These are phyloP conservation scores for Globisporangium paddicum DNA, from an alignment of 352 stramenopile species.

Conservation along the genomic window DNA sequence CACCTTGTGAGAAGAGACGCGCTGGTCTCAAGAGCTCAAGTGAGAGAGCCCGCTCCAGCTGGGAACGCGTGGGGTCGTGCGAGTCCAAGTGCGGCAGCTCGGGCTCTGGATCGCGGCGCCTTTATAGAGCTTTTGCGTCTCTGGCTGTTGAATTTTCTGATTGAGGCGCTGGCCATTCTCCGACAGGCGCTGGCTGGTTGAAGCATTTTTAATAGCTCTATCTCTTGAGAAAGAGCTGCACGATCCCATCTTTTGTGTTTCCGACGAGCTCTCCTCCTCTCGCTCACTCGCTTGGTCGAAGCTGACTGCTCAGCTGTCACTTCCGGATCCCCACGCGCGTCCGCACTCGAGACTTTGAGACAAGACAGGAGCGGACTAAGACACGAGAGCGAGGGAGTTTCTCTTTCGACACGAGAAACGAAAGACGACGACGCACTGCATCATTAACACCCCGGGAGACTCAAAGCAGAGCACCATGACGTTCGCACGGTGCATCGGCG, in stretches of 20 bases:
- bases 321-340: not conserved
- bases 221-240: not conserved
- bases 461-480: slow-evolving; percentile 25
- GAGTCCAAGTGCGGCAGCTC: not conserved
- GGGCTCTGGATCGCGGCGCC: not conserved
- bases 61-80: not conserved
- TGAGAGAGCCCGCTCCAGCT: not conserved
- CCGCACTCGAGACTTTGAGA: not conserved
- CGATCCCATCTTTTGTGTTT: slow-evolving; percentile 1
- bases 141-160: not conserved
- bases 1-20: not conserved
- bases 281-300: no score
- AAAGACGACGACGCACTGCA: not conserved
- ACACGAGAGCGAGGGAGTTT: not conserved
- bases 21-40: no score
- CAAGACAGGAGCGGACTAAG: not conserved
- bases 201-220: slow-evolving; percentile 1
- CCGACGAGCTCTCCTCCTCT: not conserved
- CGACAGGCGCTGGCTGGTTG: not conserved
- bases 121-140: slow-evolving; percentile 5
- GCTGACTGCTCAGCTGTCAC: not conserved
- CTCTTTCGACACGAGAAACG: not conserved
- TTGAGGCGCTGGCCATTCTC: not conserved
- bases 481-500: slow-evolving; percentile 47
- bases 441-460: not conserved